Evolutionary conservation across 2,329 filamentous ascomycete genomes (phyloP).

Genomic region (Alternaria burnsii): DNA sequence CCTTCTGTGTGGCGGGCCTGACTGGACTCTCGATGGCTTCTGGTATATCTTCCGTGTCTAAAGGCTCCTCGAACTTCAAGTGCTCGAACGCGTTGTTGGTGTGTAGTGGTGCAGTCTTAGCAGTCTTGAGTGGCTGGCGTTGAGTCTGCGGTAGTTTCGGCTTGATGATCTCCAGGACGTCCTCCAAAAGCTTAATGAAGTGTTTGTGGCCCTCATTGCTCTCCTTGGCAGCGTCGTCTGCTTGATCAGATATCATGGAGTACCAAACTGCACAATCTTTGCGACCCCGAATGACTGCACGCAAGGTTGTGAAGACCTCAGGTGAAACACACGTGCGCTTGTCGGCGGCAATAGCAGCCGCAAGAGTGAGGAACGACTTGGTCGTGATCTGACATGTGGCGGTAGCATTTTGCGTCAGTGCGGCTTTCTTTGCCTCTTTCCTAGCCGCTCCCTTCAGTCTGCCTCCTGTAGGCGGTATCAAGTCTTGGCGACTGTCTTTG

Average conservation of each 20-base stretch:
- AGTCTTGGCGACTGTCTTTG: neutral
- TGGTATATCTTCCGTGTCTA: neutral
- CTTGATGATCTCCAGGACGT: neutral
- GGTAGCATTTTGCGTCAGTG: neutral
- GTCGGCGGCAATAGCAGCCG: neutral
- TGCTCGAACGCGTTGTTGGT: neutral
- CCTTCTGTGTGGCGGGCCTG: neutral
- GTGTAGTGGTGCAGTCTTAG: neutral
- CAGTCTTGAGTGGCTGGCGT: neutral
- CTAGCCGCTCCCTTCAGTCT: neutral
- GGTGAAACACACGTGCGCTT: neutral
- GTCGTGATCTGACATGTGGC: neutral
- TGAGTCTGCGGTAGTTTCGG: neutral
- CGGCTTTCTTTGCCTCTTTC: neutral
- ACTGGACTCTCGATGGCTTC: neutral
- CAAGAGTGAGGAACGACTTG: neutral
- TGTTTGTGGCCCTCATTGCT: neutral
- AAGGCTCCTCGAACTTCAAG: neutral
- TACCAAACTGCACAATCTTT: neutral
- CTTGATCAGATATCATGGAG: neutral
- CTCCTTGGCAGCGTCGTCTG: neutral
- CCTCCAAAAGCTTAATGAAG: neutral
- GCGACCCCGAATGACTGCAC: neutral
- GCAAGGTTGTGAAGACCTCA: neutral
- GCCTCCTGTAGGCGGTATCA: neutral